Percentiles rank a stretch among this genome's conserved stretches.
phyloP scores from a whole-genome alignment of 2,329 filamentous ascomycete species.

The Trichoderma breve region DNA sequence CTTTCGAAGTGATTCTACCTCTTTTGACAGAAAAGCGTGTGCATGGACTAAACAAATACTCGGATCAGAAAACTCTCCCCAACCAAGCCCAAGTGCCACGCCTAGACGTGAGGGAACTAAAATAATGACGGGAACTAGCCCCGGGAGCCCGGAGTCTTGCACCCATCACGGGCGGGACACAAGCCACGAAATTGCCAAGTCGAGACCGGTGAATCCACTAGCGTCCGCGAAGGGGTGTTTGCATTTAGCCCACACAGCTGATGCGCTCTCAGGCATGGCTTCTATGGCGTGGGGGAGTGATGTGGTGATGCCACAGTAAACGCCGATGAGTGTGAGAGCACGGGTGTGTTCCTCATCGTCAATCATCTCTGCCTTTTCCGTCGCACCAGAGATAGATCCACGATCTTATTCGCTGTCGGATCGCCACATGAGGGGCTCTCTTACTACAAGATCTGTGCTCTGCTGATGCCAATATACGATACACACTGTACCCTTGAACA shows the following conservation, averaged over 20 bases:
- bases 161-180: background rate
- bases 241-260: slow-evolving; percentile 1
- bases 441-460: background rate
- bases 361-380: background rate
- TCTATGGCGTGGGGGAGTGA: background rate
- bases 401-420: background rate
- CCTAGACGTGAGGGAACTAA: background rate
- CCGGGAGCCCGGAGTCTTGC: background rate
- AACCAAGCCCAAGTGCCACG: background rate
- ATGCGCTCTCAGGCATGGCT: background rate
- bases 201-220: background rate
- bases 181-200: slow-evolving; percentile 6
- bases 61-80: background rate
- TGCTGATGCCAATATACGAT: background rate
- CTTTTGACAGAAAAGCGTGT: background rate
- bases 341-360: background rate
- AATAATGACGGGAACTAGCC: background rate
- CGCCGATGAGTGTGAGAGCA: background rate
- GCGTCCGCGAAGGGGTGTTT: background rate
- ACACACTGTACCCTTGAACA: background rate
- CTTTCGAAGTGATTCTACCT: background rate
- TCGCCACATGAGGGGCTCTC: background rate
- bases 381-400: background rate
- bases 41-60: background rate
- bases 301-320: background rate